Evolutionary conservation across 2,329 filamentous ascomycete species (phyloP), one percentile per base, ranked within the genome.

Genomic region (Achaetomium macrosporum): DNA sequence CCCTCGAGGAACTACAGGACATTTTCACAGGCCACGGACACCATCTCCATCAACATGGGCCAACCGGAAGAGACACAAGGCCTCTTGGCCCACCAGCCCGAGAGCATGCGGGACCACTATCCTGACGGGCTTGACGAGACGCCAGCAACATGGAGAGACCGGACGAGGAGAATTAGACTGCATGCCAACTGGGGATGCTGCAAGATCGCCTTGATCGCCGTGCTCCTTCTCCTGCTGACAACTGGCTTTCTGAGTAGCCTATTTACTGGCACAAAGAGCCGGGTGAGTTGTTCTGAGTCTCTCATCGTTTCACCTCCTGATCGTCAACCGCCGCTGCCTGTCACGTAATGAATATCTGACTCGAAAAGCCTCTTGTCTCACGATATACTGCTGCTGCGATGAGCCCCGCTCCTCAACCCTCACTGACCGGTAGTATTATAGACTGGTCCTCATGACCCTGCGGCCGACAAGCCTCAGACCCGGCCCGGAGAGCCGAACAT

Each of bases 91-190:
- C 61, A 66, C 41, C 67, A 67, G 5, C 75, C 74, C 7, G 68
- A 79, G 69, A 77, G 73, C 54, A 77, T 78, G 71, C 68, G 72
- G 9, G 59, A 64, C 17, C 63, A 61, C 5, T 59, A 59, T 42
- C 10, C 36, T 10, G 63, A 61, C 47, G 66, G 66, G n/a, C 35
- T 61, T 25, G 68, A 59, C 40, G 57, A 63, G 5, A 54, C 15
- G 3, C 25, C 42, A 10, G 57, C 59, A 1, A 45, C 42, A 1
- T 65, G 65, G 67, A 62, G 58, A 47, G 58, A 61, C 15, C 59
- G 64, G 25, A 44, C 63, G 37, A 63, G 61, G 53, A 65, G 63
- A 40, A 36, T 20, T 58, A 62, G 39, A 44, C 67, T 48, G 61
- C 63, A 30, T 54, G 42, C 48, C 46, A 58, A 58, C 31, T 63